Evolutionary conservation across 768 basidiomycete species (phyloP).

Genomic region (Podaxis carcinomalis): DNA sequence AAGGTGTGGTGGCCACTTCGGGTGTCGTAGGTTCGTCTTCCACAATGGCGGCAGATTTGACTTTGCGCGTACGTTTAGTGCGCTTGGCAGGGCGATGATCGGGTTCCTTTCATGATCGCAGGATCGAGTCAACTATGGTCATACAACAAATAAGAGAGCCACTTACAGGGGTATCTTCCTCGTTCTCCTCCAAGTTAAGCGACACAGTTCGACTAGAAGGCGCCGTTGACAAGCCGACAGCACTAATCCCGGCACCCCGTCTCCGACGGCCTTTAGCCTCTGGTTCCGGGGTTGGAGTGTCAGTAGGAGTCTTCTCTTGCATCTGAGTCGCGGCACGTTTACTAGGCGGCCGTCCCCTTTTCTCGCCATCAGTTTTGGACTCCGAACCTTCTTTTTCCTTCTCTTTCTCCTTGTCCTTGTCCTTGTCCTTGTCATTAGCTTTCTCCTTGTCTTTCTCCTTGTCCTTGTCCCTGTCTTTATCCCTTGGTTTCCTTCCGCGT

Average conservation of each 20-base stretch:
- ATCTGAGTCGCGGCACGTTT: constrained; percentile 17
- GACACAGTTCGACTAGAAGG: constrained; percentile 18
- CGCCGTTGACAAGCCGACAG: constrained; percentile 5
- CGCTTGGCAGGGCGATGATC: constrained; percentile 35
- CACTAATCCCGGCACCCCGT: background rate
- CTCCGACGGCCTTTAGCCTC: constrained; percentile 39
- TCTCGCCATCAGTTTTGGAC: constrained; percentile 21
- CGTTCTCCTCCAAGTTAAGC: constrained; percentile 16
- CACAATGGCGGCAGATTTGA: constrained; percentile 39
- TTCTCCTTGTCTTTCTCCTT: constrained; percentile 2
- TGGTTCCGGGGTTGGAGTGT: constrained; percentile 69
- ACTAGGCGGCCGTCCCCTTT: constrained; percentile 35
- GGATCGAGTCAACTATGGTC: background rate
- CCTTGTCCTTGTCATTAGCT: background rate
- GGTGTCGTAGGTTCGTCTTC: constrained; percentile 30
- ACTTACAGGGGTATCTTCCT: constrained; percentile 20
- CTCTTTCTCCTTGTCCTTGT: background rate
- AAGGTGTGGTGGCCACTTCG: constrained; percentile 23
- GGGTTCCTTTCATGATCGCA: constrained; percentile 21
- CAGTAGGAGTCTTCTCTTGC: constrained; percentile 48
- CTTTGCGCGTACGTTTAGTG: constrained; percentile 34
- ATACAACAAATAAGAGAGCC: background rate
- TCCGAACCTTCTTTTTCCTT: background rate
- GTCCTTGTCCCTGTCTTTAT: constrained; percentile 10
- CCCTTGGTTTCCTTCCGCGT: constrained; percentile 6